phyloP scores from a whole-genome alignment of 78 protist species.

The Diacronema lutheri region DNA sequence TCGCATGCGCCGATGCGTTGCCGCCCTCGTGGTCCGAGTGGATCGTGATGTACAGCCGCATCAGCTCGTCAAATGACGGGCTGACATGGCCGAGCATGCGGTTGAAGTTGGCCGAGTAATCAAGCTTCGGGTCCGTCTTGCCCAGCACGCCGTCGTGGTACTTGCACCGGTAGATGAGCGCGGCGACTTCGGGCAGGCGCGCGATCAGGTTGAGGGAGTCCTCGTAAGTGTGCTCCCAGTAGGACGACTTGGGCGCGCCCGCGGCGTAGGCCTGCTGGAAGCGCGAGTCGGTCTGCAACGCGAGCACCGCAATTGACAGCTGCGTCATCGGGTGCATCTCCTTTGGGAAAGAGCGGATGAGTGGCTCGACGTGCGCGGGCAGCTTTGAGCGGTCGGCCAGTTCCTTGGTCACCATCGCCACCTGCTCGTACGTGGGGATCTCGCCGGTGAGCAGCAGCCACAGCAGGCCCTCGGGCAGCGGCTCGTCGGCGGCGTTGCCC shows the following conservation, averaged over 20 bases:
- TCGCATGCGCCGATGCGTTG: conserved; percentile 88
- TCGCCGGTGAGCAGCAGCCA: conserved; percentile 96
- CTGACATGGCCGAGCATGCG: conserved; percentile 65
- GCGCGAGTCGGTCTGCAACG: conserved; percentile 1
- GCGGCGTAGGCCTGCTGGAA: background rate
- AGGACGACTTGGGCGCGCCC: conserved; percentile 64
- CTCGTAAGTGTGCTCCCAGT: conserved; percentile 88
- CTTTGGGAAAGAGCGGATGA: conserved; percentile 25
- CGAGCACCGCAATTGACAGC: conserved; percentile 62
- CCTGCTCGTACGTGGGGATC: conserved; percentile 72
- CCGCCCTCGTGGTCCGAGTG: conserved; percentile 97
- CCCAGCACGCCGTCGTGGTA: conserved; percentile 54
- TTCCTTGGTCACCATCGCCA: background rate
- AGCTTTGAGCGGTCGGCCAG: conserved; percentile 14
- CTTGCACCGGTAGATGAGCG: conserved; percentile 84
- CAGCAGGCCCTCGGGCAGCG: conserved; percentile 80
- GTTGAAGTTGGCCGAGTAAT: conserved; percentile 84
- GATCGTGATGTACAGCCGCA: conserved; percentile 92
- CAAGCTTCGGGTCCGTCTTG: conserved; percentile 64
- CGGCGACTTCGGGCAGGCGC: conserved; percentile 86
- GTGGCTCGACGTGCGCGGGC: conserved; percentile 21
- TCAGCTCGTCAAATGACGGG: conserved; percentile 74
- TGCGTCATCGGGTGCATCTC: conserved; percentile 94
- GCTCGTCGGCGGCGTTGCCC: conserved; percentile 85
- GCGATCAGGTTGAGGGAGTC: conserved; percentile 90